Evolutionary conservation across 2,329 filamentous ascomycete species (phyloP).

Genomic region (Verticillium klebahnii): DNA sequence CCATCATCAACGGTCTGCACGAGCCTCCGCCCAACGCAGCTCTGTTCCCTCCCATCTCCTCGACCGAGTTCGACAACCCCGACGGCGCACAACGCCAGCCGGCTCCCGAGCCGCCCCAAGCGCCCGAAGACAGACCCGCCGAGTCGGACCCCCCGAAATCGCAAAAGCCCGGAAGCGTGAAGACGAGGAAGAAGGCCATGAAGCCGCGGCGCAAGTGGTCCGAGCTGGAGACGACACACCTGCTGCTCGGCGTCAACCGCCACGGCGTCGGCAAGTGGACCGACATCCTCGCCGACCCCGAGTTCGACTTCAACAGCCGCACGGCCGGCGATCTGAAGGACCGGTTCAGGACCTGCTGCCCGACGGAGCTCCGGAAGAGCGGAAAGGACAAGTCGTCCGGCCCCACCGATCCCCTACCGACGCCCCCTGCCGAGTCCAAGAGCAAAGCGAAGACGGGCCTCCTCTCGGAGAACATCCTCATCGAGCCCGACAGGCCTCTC

Average conservation of each 20-base stretch:
- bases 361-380: constrained; percentile 46
- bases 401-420: constrained; percentile 22
- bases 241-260: constrained; percentile 56
- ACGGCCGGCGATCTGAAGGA: constrained; percentile 62
- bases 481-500: constrained; percentile 34
- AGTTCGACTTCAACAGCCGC: constrained; percentile 57
- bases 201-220: constrained; percentile 61
- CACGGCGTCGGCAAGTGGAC: constrained; percentile 64
- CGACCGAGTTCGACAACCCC: constrained; percentile 48
- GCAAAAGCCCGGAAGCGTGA: constrained; percentile 21
- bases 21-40: constrained; percentile 57
- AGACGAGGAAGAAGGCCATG: constrained; percentile 47
- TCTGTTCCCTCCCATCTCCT: constrained; percentile 60
- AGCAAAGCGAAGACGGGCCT: constrained; percentile 42
- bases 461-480: constrained; percentile 53
- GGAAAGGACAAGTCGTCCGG: constrained; percentile 18
- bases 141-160: constrained; percentile 18
- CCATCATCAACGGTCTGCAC: constrained; percentile 61
- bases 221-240: constrained; percentile 59
- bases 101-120: constrained; percentile 1
- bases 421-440: constrained; percentile 18
- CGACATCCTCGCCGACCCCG: constrained; percentile 55
- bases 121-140: constrained; percentile 16
- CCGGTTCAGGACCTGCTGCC: constrained; percentile 62
- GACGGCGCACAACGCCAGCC: constrained; percentile 31